Conservation (phyloP, 2,329 filamentous ascomycete genomes). For the Diaporthe citriasiana region DNA sequence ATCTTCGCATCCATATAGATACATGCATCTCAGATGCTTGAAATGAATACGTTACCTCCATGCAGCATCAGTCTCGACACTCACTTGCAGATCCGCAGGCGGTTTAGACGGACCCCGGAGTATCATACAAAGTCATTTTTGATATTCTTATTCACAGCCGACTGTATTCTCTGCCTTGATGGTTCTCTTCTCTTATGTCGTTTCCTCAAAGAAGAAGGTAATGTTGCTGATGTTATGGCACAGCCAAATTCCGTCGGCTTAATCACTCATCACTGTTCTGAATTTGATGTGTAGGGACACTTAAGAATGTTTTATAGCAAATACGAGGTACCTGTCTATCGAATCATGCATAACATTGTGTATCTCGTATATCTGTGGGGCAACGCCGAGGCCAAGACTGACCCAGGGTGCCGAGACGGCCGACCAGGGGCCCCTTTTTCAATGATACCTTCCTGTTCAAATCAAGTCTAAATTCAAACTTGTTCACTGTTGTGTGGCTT, state of each 20-base stretch:
- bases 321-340: constrained; percentile 11
- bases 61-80: background rate
- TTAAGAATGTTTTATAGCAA: background rate
- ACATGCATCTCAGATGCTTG: background rate
- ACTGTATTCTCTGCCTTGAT: background rate
- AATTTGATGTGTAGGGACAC: background rate
- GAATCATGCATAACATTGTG: background rate
- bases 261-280: background rate
- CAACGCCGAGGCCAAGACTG: constrained; percentile 10
- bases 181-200: background rate
- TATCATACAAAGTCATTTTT: background rate
- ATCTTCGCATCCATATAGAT: background rate
- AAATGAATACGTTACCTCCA: background rate
- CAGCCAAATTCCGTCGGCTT: constrained; percentile 8
- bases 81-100: background rate
- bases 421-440: constrained; percentile 3
- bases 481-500: background rate
- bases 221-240: background rate
- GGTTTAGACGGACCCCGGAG: background rate
- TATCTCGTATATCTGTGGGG: constrained; percentile 4
- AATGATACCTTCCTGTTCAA: constrained; percentile 18
- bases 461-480: constrained; percentile 9
- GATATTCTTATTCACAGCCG: no score
- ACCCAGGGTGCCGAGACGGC: constrained; percentile 14
- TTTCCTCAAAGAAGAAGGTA: background rate